Evolutionary conservation across 257 asterid genomes (phyloP), one percentile per base, ranked within the genome.

Genomic region (Dorcoceras hygrometricum): DNA sequence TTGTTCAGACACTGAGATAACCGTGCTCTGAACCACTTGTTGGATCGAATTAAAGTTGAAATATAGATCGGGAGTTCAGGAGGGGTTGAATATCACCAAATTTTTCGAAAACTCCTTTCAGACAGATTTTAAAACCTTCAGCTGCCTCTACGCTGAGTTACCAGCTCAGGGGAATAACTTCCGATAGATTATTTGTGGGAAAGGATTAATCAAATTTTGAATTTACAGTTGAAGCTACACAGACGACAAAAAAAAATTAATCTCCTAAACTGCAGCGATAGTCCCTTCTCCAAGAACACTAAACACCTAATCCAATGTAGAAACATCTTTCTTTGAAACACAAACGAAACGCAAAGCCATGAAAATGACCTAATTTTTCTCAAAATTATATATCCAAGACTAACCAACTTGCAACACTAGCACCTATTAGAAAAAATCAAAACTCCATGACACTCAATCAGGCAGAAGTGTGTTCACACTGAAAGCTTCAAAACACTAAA

Each of bases 301-400:
- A 8, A 5, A 62, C 46, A 23, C 10, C 7, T 3, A 31, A 63
- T 22, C 43, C 16, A 63, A 24, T 16, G 51, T 6, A 8, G 23
- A 9, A 12, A n/a, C 46, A 25, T 22, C 34, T 23, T 3, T 27
- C 27, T 63, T 16, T 7, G 11, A 5, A 7, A 11, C 55, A 77
- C 56, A 69, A 7, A 20, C 24, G 16, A 63, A 46, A 16, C 4
- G 1, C 10, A 63, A 2, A 25, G n/a, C 18, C n/a, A 39, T 0
- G n/a, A 22, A 65, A 10, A 23, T 60, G 39, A 79, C 78, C 83
- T 75, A 60, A 27, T 25, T 34, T 5, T 63, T 11, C 12, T 11
- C 0, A 43, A 43, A 14, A 43, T 14, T 4, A 43, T 14, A 43
- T 39, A 10, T 39, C 18, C 50, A 39, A 12, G n/a, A 39, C 50